A percentile compares a stretch with the other conserved stretches of the same genome.
phyloP scores from a whole-genome alignment of 805 yeast species.

The Lipomyces orientalis region DNA sequence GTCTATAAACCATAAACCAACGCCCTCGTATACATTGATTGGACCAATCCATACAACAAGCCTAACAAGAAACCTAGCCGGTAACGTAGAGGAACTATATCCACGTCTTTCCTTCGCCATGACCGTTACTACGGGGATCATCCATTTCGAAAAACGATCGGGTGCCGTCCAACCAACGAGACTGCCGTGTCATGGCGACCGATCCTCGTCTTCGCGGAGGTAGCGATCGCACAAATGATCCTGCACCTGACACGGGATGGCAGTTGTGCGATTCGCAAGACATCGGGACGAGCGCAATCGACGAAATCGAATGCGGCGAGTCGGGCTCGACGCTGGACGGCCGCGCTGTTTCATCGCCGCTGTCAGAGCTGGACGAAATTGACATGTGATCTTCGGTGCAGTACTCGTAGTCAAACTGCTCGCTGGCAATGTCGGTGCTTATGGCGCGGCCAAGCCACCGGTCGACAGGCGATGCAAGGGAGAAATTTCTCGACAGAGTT shows the following conservation, averaged over 20 bases:
- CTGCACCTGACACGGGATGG: not conserved
- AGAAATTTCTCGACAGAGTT: not conserved
- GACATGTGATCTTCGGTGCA: not conserved
- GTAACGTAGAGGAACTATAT: not conserved
- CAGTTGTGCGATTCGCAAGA: not conserved
- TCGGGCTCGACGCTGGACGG: not conserved
- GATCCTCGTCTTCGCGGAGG: not conserved
- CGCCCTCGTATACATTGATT: not conserved
- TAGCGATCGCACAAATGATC: not conserved
- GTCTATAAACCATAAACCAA: constrained; percentile 1
- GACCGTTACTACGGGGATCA: constrained; percentile 17
- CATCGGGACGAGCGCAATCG: not conserved
- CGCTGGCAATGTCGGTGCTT: not conserved
- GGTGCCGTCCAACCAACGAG: constrained; percentile 18
- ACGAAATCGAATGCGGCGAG: not conserved
- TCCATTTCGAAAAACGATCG: constrained; percentile 22
- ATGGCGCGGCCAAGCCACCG: not conserved
- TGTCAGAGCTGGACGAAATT: not conserved
- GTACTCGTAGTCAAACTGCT: not conserved
- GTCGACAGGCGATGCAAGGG: not conserved
- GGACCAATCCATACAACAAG: not conserved
- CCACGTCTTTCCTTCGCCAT: constrained; percentile 26
- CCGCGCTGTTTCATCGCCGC: not conserved
- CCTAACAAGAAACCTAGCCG: not conserved
- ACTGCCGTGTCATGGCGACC: constrained; percentile 7